phyloP scores from a whole-genome alignment of 495 filamentous ascomycete genomes.

The Xylaria curta region DNA sequence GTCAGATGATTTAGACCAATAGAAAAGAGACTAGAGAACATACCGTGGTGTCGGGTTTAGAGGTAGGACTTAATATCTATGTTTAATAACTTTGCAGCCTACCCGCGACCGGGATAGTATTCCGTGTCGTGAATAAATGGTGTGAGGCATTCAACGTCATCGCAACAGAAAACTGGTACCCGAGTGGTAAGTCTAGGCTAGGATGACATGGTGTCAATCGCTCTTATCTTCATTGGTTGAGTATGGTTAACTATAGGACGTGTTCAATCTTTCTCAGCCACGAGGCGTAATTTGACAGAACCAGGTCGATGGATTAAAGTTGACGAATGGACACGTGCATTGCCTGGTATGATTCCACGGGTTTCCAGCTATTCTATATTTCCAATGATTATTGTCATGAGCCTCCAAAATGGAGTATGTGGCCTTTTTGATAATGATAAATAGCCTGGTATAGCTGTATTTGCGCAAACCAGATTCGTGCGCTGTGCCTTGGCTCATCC shows the following conservation, averaged over 20 bases:
- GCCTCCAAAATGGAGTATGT: background rate
- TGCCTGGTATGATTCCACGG: slow-evolving; percentile 1
- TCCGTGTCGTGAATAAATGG: background rate
- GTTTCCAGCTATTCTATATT: background rate
- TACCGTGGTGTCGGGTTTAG: background rate
- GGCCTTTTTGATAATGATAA: background rate
- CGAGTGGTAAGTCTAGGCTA: background rate
- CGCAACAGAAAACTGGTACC: background rate
- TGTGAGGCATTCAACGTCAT: background rate
- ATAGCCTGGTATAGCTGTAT: background rate
- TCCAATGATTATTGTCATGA: background rate
- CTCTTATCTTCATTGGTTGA: background rate
- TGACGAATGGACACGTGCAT: slow-evolving; percentile 2
- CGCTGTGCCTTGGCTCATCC: slow-evolving; percentile 2
- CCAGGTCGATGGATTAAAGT: slow-evolving; percentile 17
- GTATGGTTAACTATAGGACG: background rate
- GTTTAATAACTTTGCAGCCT: background rate
- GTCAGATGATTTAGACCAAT: slow-evolving; percentile 12
- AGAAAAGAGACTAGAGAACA: background rate
- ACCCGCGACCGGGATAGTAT: slow-evolving; percentile 11
- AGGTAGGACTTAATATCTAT: slow-evolving; percentile 9
- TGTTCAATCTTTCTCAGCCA: slow-evolving; percentile 5
- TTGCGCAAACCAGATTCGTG: background rate
- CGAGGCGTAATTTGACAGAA: slow-evolving; percentile 1
- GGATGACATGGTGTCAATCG: background rate